Conservation (phyloP, 441 rosid species). For the Pelargonium fulgidum region DNA sequence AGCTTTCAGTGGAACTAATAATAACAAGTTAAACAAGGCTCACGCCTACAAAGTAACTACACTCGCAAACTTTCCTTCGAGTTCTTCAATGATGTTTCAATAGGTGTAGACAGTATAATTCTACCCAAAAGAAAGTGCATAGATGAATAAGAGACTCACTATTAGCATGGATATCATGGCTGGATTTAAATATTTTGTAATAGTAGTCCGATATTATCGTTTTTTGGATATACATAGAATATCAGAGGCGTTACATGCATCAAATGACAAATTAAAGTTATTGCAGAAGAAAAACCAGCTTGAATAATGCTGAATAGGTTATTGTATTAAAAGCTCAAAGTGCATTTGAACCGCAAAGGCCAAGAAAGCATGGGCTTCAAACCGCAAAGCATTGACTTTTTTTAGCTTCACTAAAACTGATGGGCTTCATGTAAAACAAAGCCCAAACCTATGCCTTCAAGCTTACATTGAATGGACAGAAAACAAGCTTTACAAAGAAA, state of each 20-base stretch:
- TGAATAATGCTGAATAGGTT: not conserved
- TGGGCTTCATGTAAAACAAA: too few relatives aligned
- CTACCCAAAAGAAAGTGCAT: not conserved
- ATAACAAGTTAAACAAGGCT: not conserved
- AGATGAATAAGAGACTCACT: not conserved
- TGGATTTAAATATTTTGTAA: conserved; percentile 1
- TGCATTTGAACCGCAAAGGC: too few relatives aligned
- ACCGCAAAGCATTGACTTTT: too few relatives aligned
- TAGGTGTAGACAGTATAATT: not conserved
- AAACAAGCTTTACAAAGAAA: not conserved
- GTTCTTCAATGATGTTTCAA: not conserved
- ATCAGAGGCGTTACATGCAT: not conserved
- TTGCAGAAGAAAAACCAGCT: not conserved
- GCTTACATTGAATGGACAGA: not conserved
- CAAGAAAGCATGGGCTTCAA: too few relatives aligned
- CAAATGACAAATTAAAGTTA: not conserved
- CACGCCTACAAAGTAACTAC: not conserved
- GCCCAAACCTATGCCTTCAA: too few relatives aligned
- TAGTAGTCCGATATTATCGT: not conserved
- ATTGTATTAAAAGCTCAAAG: too few relatives aligned
- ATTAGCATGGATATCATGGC: not conserved
- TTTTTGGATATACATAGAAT: conserved; percentile 1
- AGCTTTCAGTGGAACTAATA: conserved; percentile 8
- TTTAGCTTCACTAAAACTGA: too few relatives aligned
- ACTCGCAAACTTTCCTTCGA: not conserved